Evolutionary conservation across 192 early-diverging fungal genomes (phyloP).

Genomic region (Backusella sp.): DNA sequence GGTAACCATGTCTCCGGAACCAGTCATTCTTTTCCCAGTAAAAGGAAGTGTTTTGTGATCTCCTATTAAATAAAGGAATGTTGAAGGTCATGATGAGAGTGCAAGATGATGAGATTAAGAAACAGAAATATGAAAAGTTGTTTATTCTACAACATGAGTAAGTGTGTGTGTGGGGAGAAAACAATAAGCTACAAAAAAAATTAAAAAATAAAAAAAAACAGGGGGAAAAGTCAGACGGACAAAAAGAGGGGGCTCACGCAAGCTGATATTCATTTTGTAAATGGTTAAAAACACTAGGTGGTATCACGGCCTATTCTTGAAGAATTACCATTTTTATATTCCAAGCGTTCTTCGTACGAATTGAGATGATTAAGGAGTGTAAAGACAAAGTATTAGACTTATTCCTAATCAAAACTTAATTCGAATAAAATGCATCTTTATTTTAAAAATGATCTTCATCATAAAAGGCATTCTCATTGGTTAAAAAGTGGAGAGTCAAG

Average conservation of each 20-base stretch:
- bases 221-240: conserved; percentile 3
- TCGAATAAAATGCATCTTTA: not conserved
- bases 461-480: not conserved
- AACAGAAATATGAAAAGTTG: not conserved
- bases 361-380: not conserved
- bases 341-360: not conserved
- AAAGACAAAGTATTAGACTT: not conserved
- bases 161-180: not conserved
- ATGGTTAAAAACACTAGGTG: not conserved
- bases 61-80: conserved; percentile 6
- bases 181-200: not conserved
- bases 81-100: not conserved
- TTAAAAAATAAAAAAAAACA: not conserved
- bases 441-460: not conserved
- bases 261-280: not conserved
- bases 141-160: not conserved
- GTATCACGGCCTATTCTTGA: not conserved
- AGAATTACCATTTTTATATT: not conserved
- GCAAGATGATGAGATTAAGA: not conserved
- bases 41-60: not conserved
- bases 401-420: not conserved
- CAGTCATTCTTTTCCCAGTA: conserved; percentile 33
- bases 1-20: conserved; percentile 30
- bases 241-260: not conserved
- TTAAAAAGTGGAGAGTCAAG: not conserved